phyloP scores from a whole-genome alignment of 2,329 filamentous ascomycete genomes.

The Colletotrichum filicis region DNA sequence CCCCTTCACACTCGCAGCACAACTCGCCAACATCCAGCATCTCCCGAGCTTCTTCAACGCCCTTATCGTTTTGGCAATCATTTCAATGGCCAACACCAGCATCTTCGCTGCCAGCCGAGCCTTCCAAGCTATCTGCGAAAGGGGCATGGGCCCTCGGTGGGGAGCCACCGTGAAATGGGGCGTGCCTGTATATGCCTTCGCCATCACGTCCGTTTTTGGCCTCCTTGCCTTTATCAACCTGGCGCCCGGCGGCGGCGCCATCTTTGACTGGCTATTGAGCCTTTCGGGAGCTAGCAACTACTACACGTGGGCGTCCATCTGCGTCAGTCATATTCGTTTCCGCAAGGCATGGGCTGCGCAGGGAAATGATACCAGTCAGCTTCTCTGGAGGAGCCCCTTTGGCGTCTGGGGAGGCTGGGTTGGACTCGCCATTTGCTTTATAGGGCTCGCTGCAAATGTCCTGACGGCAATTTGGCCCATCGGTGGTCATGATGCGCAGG shows the following conservation, averaged over 20 bases:
- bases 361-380: constrained; percentile 45
- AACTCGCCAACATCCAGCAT: constrained; percentile 40
- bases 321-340: constrained; percentile 57
- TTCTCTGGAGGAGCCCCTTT: constrained; percentile 46
- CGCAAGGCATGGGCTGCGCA: constrained; percentile 52
- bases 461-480: constrained; percentile 40
- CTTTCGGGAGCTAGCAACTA: constrained; percentile 57
- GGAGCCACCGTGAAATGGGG: constrained; percentile 45
- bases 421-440: constrained; percentile 40
- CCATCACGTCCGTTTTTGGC: constrained; percentile 51
- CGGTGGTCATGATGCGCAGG: constrained; percentile 31
- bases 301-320: constrained; percentile 61
- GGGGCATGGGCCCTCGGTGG: constrained; percentile 47
- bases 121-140: constrained; percentile 47
- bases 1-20: constrained; percentile 43
- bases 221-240: constrained; percentile 56
- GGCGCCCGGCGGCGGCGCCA: constrained; percentile 46
- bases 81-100: constrained; percentile 55
- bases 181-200: constrained; percentile 55
- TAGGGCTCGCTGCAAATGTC: constrained; percentile 45
- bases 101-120: constrained; percentile 51
- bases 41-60: constrained; percentile 47
- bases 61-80: constrained; percentile 48
- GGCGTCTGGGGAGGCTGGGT: constrained; percentile 42
- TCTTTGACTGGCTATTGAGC: constrained; percentile 59